phyloP scores from a whole-genome alignment of 1,139 yeast species.

The Geotrichum carabidarum region DNA sequence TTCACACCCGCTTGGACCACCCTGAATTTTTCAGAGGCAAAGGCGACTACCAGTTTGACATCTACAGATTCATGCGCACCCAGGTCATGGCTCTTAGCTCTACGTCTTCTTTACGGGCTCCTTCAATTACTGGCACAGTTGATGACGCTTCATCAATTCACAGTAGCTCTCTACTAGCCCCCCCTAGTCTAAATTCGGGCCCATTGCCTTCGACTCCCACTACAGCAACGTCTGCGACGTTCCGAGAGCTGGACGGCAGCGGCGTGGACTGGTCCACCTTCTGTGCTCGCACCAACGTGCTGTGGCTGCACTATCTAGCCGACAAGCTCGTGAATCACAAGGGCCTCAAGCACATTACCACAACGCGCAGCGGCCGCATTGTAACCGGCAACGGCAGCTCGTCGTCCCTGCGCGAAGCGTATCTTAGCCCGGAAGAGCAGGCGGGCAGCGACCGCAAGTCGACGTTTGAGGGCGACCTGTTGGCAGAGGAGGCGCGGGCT shows the following conservation, averaged over 20 bases:
- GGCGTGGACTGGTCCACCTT: slow-evolving; percentile 42
- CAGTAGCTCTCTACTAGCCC: background rate
- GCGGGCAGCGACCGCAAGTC: background rate
- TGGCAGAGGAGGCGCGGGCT: slow-evolving; percentile 28
- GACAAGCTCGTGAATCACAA: slow-evolving; percentile 42
- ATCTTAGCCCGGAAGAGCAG: slow-evolving; percentile 19
- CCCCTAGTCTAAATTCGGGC: background rate
- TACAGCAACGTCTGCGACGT: slow-evolving; percentile 1
- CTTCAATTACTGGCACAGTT: background rate
- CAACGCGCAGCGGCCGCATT: slow-evolving; percentile 29
- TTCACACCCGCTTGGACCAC: slow-evolving; percentile 42
- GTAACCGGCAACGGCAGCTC: slow-evolving; percentile 12
- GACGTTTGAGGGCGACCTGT: slow-evolving; percentile 10
- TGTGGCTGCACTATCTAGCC: slow-evolving; percentile 48
- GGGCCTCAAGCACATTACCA: slow-evolving; percentile 30
- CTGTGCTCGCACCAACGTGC: slow-evolving; percentile 43
- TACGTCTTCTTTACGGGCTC: background rate
- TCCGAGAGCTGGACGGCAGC: slow-evolving; percentile 9
- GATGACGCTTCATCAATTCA: background rate
- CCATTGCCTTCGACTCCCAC: slow-evolving; percentile 1
- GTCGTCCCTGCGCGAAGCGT: slow-evolving; percentile 25
- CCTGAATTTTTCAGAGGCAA: slow-evolving; percentile 50
- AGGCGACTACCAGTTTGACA: slow-evolving; percentile 51
- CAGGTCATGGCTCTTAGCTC: slow-evolving; percentile 20
- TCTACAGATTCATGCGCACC: slow-evolving; percentile 46